Evolutionary conservation across 169 alveolate genomes (phyloP).

Genomic region (Plasmodium yoelii): DNA sequence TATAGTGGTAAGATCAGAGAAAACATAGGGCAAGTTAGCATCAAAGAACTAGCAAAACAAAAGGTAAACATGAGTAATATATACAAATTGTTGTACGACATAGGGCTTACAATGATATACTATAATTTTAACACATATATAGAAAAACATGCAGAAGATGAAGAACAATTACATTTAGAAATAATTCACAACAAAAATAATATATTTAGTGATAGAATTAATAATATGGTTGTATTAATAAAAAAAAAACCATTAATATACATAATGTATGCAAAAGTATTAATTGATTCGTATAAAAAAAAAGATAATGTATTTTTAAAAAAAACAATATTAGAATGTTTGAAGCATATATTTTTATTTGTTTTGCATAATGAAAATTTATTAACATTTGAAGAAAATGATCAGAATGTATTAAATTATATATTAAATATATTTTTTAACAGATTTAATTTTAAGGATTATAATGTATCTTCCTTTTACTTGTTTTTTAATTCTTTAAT

Average conservation of each 20-base stretch:
- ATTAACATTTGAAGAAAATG: slow-evolving; percentile 25
- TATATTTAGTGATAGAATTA: slow-evolving; percentile 63
- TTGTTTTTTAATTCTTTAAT: slow-evolving; percentile 58
- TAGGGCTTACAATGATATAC: slow-evolving; percentile 47
- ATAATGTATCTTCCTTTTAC: slow-evolving; percentile 57
- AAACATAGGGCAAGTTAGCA: not conserved
- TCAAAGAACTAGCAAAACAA: slow-evolving; percentile 34
- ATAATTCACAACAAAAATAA: slow-evolving; percentile 56
- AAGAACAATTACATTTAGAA: slow-evolving; percentile 61
- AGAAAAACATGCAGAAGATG: slow-evolving; percentile 57
- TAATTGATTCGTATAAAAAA: slow-evolving; percentile 43
- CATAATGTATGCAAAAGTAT: slow-evolving; percentile 43
- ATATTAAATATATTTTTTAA: slow-evolving; percentile 53
- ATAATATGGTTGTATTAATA: slow-evolving; percentile 62
- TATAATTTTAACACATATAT: slow-evolving; percentile 10
- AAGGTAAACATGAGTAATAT: slow-evolving; percentile 26
- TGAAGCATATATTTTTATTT: slow-evolving; percentile 63
- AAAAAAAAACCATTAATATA: slow-evolving; percentile 67
- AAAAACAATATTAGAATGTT: slow-evolving; percentile 61
- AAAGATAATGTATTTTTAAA: slow-evolving; percentile 40
- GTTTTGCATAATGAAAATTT: slow-evolving; percentile 36
- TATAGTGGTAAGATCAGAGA: not conserved
- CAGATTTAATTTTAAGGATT: slow-evolving; percentile 72
- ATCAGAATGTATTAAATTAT: slow-evolving; percentile 14
- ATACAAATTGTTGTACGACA: slow-evolving; percentile 32